Evolutionary conservation across 148 eudicot species (phyloP), one percentile per base, ranked within the genome.

Genomic region (Dianthus caryophyllus): DNA sequence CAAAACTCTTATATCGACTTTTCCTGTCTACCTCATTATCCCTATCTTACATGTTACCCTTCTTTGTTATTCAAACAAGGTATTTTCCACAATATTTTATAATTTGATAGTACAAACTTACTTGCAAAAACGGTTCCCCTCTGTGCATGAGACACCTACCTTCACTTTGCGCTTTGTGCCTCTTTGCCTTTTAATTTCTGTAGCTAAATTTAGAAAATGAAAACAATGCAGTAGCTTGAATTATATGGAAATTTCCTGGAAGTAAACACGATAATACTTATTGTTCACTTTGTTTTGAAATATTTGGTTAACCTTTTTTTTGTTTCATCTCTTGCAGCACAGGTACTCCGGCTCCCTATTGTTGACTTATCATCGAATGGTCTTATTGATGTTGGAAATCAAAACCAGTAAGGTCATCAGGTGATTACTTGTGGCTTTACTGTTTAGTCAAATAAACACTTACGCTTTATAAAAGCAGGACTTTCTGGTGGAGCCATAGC

Each of bases 401-500:
- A 31, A 73, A 54, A 63, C 38, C 61, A 48, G 36, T 17, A 61
- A 70, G 47, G 51, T 74, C 36, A 27, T 21, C 10, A 70, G 47
- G 51, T 74, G 47, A 27, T 21, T 15, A 65, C 53, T n/a, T 38
- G 53, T 16, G 38, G 46, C 14, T 53, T 59, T 16, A 17, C 66
- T 70, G 48, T 60, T 59, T 57, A 31, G 31, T 31, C 36, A 70
- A 65, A 65, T 70, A 75, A 60, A 57, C 27, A 29, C 18, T 66
- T 30, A 69, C 49, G 69, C 66, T 77, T 53, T 30, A 10, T 47
- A 56, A 69, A 67, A 77, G 75, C 82, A 85, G 94, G 94, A 66
- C 48, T 66, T 33, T 81, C 88, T 29, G 50, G 77, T 73, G 90
- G 82, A 74, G 82, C 72, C 61, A 75, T 85, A 60, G 90, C 80